A percentile compares a stretch with the other conserved stretches of the same genome.
These are phyloP conservation scores for Mucor indicus DNA, from an alignment of 371 early-diverging fungal species.

Conservation along the genomic window DNA sequence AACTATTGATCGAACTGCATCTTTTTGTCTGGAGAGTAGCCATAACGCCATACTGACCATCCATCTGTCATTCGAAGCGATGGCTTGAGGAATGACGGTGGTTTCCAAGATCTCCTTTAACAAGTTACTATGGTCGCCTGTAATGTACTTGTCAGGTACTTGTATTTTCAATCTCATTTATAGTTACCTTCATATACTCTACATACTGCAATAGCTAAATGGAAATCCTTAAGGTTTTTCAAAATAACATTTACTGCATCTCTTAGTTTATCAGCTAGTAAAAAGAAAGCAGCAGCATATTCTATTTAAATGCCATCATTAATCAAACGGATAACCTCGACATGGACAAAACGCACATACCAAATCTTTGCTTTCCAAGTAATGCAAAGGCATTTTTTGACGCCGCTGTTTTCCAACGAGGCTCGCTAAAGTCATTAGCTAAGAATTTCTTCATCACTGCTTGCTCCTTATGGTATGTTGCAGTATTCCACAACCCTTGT, in stretches of 20 bases:
- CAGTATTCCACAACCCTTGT: slow-evolving; percentile 87
- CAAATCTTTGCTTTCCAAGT: slow-evolving; percentile 91
- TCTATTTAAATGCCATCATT: slow-evolving; percentile 33
- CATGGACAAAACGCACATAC: slow-evolving; percentile 11
- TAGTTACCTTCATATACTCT: slow-evolving; percentile 82
- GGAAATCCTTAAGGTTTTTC: slow-evolving; percentile 85
- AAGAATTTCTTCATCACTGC: slow-evolving; percentile 84
- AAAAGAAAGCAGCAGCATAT: slow-evolving; percentile 94
- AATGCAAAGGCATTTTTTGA: slow-evolving; percentile 96
- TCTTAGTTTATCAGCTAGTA: slow-evolving; percentile 79
- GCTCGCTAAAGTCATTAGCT: slow-evolving; percentile 83
- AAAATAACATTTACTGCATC: slow-evolving; percentile 93
- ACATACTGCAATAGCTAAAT: slow-evolving; percentile 88
- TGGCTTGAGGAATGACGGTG: slow-evolving; percentile 41
- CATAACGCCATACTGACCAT: slow-evolving; percentile 65
- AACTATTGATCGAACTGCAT: slow-evolving; percentile 65
- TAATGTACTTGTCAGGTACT: not conserved
- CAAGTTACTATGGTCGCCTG: slow-evolving; percentile 64
- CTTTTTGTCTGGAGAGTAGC: slow-evolving; percentile 58
- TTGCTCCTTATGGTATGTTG: slow-evolving; percentile 82
- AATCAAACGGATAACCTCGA: slow-evolving; percentile 3
- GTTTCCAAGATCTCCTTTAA: slow-evolving; percentile 54
- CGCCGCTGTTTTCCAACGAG: slow-evolving; percentile 90
- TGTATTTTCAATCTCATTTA: not conserved
- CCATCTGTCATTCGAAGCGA: slow-evolving; percentile 69